These are phyloP conservation scores for Hypoxylon sp. DNA, from an alignment of 2,329 filamentous ascomycete species.

Conservation along the genomic window DNA sequence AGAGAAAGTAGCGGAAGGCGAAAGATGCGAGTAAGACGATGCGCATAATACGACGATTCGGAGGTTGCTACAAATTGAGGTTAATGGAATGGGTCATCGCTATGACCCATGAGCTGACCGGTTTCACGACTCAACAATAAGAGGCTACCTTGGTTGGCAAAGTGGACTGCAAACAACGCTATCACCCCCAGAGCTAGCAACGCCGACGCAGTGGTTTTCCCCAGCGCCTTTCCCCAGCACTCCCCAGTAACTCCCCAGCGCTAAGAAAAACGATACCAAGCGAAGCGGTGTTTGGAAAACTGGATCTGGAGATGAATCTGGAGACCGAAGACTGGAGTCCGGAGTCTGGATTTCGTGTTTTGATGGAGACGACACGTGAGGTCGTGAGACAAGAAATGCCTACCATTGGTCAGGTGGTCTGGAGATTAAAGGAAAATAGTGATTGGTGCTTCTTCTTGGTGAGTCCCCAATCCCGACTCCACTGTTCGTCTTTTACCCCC, in stretches of 20 bases:
- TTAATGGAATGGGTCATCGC: slow-evolving; percentile 10
- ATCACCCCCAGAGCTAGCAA: slow-evolving; percentile 18
- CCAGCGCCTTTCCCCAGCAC: slow-evolving; percentile 20
- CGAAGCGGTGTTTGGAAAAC: slow-evolving; percentile 17
- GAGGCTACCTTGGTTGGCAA: slow-evolving; percentile 13
- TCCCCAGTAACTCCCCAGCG: background rate
- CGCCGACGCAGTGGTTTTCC: slow-evolving; percentile 23
- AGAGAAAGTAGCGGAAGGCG: slow-evolving; percentile 9
- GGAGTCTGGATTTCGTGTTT: slow-evolving; percentile 11
- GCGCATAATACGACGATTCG: slow-evolving; percentile 1
- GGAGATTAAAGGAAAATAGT: slow-evolving; percentile 15
- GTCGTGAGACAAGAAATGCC: slow-evolving; percentile 7
- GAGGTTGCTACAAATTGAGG: slow-evolving; percentile 1
- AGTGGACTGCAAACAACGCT: slow-evolving; percentile 22
- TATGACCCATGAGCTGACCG: background rate
- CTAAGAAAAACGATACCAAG: background rate
- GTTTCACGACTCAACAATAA: slow-evolving; percentile 11
- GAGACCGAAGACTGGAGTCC: slow-evolving; percentile 9
- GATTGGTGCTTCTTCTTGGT: slow-evolving; percentile 28
- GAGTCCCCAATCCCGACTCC: slow-evolving; percentile 12
- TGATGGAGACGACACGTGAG: slow-evolving; percentile 33
- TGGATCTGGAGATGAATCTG: slow-evolving; percentile 5
- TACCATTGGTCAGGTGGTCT: slow-evolving; percentile 23
- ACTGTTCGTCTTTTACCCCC: slow-evolving; percentile 14
- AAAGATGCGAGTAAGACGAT: slow-evolving; percentile 8